These are phyloP conservation scores for Talaromyces adpressus DNA, from an alignment of 495 filamentous ascomycete species.

Conservation along the genomic window DNA sequence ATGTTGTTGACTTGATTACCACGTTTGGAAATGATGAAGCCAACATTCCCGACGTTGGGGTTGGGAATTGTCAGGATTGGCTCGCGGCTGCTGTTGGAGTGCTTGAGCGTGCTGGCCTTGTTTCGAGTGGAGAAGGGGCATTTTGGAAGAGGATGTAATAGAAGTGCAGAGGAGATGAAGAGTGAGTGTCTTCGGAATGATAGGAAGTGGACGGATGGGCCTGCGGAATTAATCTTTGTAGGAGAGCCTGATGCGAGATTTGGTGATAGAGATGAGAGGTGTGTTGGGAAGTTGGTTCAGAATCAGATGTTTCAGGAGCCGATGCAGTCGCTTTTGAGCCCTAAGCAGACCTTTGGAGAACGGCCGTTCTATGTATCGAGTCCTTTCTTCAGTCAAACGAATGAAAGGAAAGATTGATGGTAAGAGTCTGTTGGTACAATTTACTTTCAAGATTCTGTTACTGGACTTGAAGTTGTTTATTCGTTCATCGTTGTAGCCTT, in stretches of 20 bases:
- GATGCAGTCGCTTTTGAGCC: conserved; percentile 9
- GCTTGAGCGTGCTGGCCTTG: conserved; percentile 8
- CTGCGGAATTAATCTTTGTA: conserved; percentile 8
- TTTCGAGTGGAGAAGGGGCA: conserved; percentile 7
- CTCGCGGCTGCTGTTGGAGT: conserved; percentile 10
- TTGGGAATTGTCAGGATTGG: conserved; percentile 18
- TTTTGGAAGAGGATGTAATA: conserved; percentile 16
- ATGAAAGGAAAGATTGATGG: not conserved
- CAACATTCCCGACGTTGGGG: conserved; percentile 15
- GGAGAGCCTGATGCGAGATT: conserved; percentile 14
- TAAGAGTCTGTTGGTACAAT: not conserved
- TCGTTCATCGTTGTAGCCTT: not conserved
- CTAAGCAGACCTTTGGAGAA: not conserved
- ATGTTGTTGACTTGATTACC: not conserved
- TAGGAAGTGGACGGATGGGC: conserved; percentile 11
- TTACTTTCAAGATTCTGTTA: not conserved
- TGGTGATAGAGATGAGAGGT: conserved; percentile 1
- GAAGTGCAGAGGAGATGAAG: conserved; percentile 13
- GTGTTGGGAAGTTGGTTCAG: conserved; percentile 12
- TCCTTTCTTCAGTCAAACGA: conserved; percentile 14
- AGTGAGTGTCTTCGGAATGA: conserved; percentile 5
- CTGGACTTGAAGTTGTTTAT: not conserved
- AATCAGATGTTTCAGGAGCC: conserved; percentile 6
- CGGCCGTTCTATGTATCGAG: conserved; percentile 17
- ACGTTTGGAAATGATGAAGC: conserved; percentile 11